phyloP scores from a whole-genome alignment of 2,329 filamentous ascomycete genomes.

The Leptographium radiaticola region DNA sequence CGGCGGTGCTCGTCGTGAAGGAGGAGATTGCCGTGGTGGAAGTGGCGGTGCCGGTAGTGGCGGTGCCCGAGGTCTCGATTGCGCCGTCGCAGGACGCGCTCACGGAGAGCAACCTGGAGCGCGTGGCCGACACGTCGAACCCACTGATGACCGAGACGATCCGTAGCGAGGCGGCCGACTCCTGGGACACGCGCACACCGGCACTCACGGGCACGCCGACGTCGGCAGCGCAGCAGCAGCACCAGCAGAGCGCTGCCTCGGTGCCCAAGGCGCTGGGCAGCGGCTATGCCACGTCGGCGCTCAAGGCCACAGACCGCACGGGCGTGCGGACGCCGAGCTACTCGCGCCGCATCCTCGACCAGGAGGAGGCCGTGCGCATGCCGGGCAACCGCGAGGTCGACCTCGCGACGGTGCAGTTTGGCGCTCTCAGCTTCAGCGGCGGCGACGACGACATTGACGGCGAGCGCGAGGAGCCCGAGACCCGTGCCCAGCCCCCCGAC shows the following conservation, averaged over 20 bases:
- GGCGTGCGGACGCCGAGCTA: constrained; percentile 61
- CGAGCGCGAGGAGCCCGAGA: constrained; percentile 90
- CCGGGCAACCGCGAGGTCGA: constrained; percentile 93
- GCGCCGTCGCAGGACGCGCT: constrained; percentile 64
- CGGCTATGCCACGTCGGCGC: constrained; percentile 67
- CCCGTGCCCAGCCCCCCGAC: constrained; percentile 80
- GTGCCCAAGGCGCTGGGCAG: constrained; percentile 46
- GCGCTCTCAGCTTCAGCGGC: constrained; percentile 78
- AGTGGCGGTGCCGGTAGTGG: constrained; percentile 15
- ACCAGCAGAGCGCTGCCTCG: constrained; percentile 27
- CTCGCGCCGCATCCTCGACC: constrained; percentile 78
- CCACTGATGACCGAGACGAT: constrained; percentile 69
- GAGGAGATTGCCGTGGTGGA: constrained; percentile 14
- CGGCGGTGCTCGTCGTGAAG: constrained; percentile 21
- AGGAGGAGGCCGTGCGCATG: constrained; percentile 97
- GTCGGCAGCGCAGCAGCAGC: constrained; percentile 29
- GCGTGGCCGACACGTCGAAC: constrained; percentile 69
- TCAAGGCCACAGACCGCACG: constrained; percentile 58
- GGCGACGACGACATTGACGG: constrained; percentile 86
- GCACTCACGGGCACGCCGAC: constrained; percentile 52
- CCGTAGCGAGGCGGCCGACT: constrained; percentile 80
- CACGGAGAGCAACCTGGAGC: constrained; percentile 85
- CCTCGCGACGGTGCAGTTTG: constrained; percentile 86
- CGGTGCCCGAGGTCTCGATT: constrained; percentile 20
- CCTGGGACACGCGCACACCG: constrained; percentile 57